Evolutionary conservation across 495 filamentous ascomycete species (phyloP).

Genomic region (Daldinia concentrica): DNA sequence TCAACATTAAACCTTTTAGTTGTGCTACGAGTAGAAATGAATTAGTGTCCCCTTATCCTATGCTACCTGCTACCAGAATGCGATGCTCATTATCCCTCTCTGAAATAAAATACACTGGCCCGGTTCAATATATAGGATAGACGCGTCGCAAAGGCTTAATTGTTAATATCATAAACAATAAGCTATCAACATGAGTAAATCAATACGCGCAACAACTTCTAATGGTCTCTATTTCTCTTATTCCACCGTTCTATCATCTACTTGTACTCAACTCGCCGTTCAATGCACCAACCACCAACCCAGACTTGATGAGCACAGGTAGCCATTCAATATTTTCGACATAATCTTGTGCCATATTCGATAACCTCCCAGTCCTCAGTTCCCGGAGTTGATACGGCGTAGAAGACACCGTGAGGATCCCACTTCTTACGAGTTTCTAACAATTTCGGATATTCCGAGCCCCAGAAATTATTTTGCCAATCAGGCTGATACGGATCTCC

Average conservation of each 20-base stretch:
- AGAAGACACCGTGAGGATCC: slow-evolving; percentile 65
- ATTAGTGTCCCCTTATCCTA: not conserved
- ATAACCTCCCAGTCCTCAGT: slow-evolving; percentile 58
- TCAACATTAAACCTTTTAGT: not conserved
- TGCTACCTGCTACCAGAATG: not conserved
- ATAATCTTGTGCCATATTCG: slow-evolving; percentile 54
- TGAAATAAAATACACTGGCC: not conserved
- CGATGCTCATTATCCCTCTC: not conserved
- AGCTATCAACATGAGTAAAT: not conserved
- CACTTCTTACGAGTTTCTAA: slow-evolving; percentile 62
- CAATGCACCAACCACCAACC: not conserved
- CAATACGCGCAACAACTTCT: not conserved
- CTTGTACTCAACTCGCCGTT: not conserved
- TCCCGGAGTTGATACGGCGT: slow-evolving; percentile 54
- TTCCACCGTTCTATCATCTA: not conserved
- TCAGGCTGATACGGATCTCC: slow-evolving; percentile 64
- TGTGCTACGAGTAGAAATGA: not conserved
- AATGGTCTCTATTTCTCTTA: not conserved
- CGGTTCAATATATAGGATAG: not conserved
- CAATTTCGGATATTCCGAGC: slow-evolving; percentile 58
- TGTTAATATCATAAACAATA: too few relatives aligned
- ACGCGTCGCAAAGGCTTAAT: not conserved
- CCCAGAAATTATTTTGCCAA: slow-evolving; percentile 66
- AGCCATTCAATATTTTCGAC: slow-evolving; percentile 44
- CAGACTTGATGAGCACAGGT: too few relatives aligned